Percentiles rank a stretch among this genome's conserved stretches.
These are phyloP conservation scores for Suhomyces choctaworum DNA, from an alignment of 1,139 yeast genomes.

Conservation along the genomic window DNA sequence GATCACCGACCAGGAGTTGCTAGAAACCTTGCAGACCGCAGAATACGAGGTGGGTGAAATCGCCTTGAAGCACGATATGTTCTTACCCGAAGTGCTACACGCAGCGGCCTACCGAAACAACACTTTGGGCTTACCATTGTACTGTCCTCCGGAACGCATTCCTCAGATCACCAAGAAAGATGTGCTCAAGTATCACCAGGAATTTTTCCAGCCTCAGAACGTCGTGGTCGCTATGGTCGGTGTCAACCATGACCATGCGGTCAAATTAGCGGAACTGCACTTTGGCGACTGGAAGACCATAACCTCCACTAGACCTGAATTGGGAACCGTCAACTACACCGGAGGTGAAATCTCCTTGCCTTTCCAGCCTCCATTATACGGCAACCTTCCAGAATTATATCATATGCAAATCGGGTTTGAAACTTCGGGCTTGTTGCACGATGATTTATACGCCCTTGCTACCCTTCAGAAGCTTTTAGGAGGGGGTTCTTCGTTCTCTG, in stretches of 20 bases:
- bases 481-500: slow-evolving; percentile 96
- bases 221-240: slow-evolving; percentile 90
- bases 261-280: slow-evolving; percentile 59
- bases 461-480: slow-evolving; percentile 91
- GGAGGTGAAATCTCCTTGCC: slow-evolving; percentile 81
- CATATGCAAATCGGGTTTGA: slow-evolving; percentile 89
- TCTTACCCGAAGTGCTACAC: slow-evolving; percentile 85
- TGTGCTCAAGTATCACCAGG: slow-evolving; percentile 61
- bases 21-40: slow-evolving; percentile 73
- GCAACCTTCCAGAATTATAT: slow-evolving; percentile 76
- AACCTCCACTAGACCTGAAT: slow-evolving; percentile 32
- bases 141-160: slow-evolving; percentile 75
- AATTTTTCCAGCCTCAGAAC: slow-evolving; percentile 77
- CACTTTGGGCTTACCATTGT: slow-evolving; percentile 82
- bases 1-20: slow-evolving; percentile 67
- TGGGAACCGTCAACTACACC: slow-evolving; percentile 59
- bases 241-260: slow-evolving; percentile 69
- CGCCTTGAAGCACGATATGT: slow-evolving; percentile 79
- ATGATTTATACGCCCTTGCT: slow-evolving; percentile 89
- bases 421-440: slow-evolving; percentile 79
- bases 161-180: slow-evolving; percentile 53
- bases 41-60: slow-evolving; percentile 82
- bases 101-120: slow-evolving; percentile 71
- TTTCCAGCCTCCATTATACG: slow-evolving; percentile 63
- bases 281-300: slow-evolving; percentile 60